These are phyloP conservation scores for Waltergamsia citrina DNA, from an alignment of 2,329 filamentous ascomycete genomes.

Conservation along the genomic window DNA sequence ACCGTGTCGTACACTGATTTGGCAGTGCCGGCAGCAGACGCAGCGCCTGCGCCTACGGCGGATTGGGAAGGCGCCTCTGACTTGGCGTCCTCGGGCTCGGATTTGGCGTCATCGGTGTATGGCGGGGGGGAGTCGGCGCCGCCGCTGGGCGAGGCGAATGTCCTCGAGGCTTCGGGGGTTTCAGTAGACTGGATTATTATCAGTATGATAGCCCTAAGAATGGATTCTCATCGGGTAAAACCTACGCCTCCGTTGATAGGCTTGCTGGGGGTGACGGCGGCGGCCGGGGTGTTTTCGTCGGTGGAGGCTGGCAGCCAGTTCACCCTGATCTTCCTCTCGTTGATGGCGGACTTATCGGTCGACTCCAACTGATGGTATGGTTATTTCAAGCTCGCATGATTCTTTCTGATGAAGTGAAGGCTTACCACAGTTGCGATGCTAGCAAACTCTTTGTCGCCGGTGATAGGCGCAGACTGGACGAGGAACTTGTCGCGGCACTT, in stretches of 20 bases:
- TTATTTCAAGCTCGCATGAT: conserved; percentile 4
- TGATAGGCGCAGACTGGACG: conserved; percentile 82
- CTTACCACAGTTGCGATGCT: conserved; percentile 76
- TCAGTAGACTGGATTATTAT: conserved; percentile 20
- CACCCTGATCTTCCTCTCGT: conserved; percentile 95
- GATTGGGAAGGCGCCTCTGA: conserved; percentile 14
- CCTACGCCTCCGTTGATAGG: conserved; percentile 27
- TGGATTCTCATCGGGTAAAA: conserved; percentile 6
- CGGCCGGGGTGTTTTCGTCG: conserved; percentile 12
- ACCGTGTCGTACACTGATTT: conserved; percentile 21
- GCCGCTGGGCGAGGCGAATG: conserved; percentile 33
- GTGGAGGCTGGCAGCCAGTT: conserved; percentile 64
- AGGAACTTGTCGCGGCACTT: conserved; percentile 98
- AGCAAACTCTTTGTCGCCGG: conserved; percentile 71
- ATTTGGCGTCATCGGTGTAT: conserved; percentile 20
- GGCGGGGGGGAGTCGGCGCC: conserved; percentile 20
- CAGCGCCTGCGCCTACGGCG: conserved; percentile 14
- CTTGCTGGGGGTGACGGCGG: conserved; percentile 29
- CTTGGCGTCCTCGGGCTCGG: conserved; percentile 14
- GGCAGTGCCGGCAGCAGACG: conserved; percentile 19
- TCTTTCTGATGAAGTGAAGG: not conserved
- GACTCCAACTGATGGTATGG: conserved; percentile 56
- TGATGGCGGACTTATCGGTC: conserved; percentile 68
- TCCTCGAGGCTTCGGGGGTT: conserved; percentile 33
- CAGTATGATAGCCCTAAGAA: too few relatives aligned